Percentiles rank a stretch among this genome's conserved stretches.
Conservation (phyloP, 2,329 filamentous ascomycete species). For the Diaporthe aspalathi region DNA sequence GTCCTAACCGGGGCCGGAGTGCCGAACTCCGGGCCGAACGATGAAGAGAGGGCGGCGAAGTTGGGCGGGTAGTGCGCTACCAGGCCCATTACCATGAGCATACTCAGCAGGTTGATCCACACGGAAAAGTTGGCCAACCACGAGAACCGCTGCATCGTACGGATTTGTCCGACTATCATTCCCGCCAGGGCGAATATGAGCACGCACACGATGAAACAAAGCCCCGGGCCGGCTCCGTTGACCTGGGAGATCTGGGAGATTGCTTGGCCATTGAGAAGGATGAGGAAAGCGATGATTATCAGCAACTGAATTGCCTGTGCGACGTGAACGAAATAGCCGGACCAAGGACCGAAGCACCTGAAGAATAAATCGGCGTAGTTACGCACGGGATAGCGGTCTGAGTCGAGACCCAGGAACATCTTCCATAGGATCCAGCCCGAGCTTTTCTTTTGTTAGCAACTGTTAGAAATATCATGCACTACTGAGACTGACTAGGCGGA, state of each 20-base stretch:
- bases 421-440: conserved; percentile 61
- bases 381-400: conserved; percentile 57
- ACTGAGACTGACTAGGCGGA: conserved; percentile 21
- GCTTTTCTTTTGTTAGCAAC: background rate
- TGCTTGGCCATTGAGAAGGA: conserved; percentile 64
- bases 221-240: conserved; percentile 47
- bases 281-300: conserved; percentile 62
- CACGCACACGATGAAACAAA: conserved; percentile 66
- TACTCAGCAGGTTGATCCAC: conserved; percentile 66
- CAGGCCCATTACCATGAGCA: conserved; percentile 67
- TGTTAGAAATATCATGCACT: fast-evolving
- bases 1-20: conserved; percentile 29
- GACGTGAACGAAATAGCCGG: conserved; percentile 60
- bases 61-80: conserved; percentile 62
- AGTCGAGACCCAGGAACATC: conserved; percentile 58
- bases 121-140: conserved; percentile 67
- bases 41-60: conserved; percentile 48
- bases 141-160: conserved; percentile 64
- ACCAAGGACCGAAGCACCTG: conserved; percentile 57
- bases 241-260: conserved; percentile 56
- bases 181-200: conserved; percentile 62
- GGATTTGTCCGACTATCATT: conserved; percentile 65
- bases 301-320: conserved; percentile 61
- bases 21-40: conserved; percentile 36
- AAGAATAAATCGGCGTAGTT: conserved; percentile 62